phyloP scores from a whole-genome alignment of 2,329 filamentous ascomycete genomes.

The Thelonectria olida region DNA sequence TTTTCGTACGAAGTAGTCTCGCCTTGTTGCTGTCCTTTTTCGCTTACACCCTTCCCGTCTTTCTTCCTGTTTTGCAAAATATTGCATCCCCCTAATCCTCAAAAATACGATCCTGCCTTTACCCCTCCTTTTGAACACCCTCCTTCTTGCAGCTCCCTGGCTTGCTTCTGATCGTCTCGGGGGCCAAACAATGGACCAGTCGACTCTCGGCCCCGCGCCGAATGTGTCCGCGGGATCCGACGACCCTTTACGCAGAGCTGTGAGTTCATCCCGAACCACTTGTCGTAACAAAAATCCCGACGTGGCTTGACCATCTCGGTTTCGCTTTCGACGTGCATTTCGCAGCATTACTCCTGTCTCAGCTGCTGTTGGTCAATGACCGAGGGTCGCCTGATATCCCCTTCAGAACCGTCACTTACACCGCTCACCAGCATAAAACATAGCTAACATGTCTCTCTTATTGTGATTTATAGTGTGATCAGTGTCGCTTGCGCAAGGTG shows the following conservation, averaged over 20 bases:
- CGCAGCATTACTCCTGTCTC: not conserved
- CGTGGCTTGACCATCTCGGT: conserved; percentile 3
- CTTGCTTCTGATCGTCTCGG: not conserved
- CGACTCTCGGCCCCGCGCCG: conserved; percentile 20
- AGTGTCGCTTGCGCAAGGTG: conserved; percentile 54
- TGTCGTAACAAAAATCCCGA: too few relatives aligned
- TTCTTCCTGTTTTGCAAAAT: not conserved
- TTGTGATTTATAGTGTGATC: conserved; percentile 52
- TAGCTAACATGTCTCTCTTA: not conserved
- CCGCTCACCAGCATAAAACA: not conserved
- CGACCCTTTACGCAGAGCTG: conserved; percentile 47
- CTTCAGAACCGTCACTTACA: conserved; percentile 5
- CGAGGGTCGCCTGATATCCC: not conserved
- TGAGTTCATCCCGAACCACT: conserved; percentile 42
- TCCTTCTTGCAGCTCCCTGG: not conserved
- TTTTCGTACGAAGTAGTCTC: too few relatives aligned
- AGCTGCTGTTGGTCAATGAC: not conserved
- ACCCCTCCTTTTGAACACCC: not conserved
- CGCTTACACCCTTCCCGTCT: not conserved
- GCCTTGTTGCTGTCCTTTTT: not conserved
- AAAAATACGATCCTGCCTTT: not conserved
- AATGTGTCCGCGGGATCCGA: conserved; percentile 47
- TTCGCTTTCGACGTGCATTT: not conserved
- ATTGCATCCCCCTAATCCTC: not conserved
- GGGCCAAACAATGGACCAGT: conserved; percentile 13